These are phyloP conservation scores for Amylocystis lapponica DNA, from an alignment of 768 basidiomycete genomes.

Conservation along the genomic window DNA sequence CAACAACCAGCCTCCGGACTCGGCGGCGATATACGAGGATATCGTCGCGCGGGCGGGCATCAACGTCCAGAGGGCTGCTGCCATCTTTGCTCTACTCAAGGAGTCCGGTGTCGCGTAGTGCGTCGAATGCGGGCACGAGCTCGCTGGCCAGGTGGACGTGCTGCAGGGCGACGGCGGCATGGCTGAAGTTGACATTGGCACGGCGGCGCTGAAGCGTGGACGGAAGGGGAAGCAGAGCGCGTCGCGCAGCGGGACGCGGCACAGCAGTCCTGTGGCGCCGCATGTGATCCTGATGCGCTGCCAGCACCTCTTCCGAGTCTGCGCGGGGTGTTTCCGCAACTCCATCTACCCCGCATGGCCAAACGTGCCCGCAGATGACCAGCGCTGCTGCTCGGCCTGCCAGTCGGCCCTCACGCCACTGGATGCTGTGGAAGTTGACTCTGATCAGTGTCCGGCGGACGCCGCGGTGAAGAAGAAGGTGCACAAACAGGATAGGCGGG, in stretches of 20 bases:
- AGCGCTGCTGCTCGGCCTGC: constrained; percentile 72
- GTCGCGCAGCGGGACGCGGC: constrained; percentile 69
- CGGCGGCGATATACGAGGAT: constrained; percentile 65
- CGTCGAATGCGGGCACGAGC: constrained; percentile 78
- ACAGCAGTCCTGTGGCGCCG: constrained; percentile 60
- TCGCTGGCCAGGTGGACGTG: constrained; percentile 46
- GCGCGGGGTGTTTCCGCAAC: constrained; percentile 75
- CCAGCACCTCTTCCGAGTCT: constrained; percentile 93
- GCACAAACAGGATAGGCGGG: constrained; percentile 59
- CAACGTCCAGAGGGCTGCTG: constrained; percentile 63
- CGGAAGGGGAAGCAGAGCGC: constrained; percentile 44
- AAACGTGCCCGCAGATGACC: constrained; percentile 49
- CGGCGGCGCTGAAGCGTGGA: constrained; percentile 44
- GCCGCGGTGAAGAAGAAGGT: constrained; percentile 43
- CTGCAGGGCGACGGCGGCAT: constrained; percentile 32
- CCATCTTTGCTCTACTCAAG: constrained; percentile 77
- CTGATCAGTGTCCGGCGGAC: constrained; percentile 44
- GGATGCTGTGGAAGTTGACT: constrained; percentile 81
- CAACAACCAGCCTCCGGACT: constrained; percentile 41
- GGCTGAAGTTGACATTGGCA: constrained; percentile 42
- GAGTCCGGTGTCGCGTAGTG: constrained; percentile 89
- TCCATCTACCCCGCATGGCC: constrained; percentile 83
- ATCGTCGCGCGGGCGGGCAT: constrained; percentile 74
- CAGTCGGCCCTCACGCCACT: constrained; percentile 54
- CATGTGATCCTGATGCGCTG: constrained; percentile 83